Evolutionary conservation across 768 basidiomycete genomes (phyloP).

Genomic region (Tricholoma furcatifolium): DNA sequence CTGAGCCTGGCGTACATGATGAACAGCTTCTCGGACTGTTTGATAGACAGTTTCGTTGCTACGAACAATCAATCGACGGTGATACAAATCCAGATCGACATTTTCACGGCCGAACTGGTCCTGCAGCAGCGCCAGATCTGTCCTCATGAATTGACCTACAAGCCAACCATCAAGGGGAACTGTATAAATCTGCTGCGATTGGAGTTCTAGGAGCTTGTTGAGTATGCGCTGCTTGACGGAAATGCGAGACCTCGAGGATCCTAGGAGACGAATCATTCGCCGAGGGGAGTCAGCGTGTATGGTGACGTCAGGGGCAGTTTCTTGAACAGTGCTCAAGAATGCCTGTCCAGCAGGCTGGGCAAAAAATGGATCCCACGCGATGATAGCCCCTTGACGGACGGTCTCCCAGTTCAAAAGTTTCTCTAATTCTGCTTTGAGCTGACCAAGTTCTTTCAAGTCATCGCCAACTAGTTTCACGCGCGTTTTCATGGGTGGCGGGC

Average conservation of each 20-base stretch:
- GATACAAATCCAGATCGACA: slow-evolving; percentile 45
- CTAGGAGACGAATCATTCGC: slow-evolving; percentile 54
- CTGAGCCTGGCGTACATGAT: slow-evolving; percentile 28
- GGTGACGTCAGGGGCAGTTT: slow-evolving; percentile 33
- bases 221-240: slow-evolving; percentile 45
- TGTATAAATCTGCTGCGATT: slow-evolving; percentile 35
- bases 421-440: slow-evolving; percentile 61
- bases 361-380: slow-evolving; percentile 70
- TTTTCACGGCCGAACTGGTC: slow-evolving; percentile 55
- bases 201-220: slow-evolving; percentile 42
- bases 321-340: slow-evolving; percentile 47
- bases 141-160: slow-evolving; percentile 44
- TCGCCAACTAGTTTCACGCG: slow-evolving; percentile 50
- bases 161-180: slow-evolving; percentile 49
- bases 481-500: slow-evolving; percentile 20
- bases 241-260: slow-evolving; percentile 39
- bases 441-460: slow-evolving; percentile 46
- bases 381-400: slow-evolving; percentile 46
- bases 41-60: slow-evolving; percentile 49
- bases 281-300: slow-evolving; percentile 42
- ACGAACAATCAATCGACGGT: slow-evolving; percentile 48
- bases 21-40: slow-evolving; percentile 40
- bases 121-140: slow-evolving; percentile 45
- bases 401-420: slow-evolving; percentile 61
- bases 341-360: slow-evolving; percentile 32